Evolutionary conservation across 345 rosid genomes (phyloP).

Genomic region (Salix suchowensis): DNA sequence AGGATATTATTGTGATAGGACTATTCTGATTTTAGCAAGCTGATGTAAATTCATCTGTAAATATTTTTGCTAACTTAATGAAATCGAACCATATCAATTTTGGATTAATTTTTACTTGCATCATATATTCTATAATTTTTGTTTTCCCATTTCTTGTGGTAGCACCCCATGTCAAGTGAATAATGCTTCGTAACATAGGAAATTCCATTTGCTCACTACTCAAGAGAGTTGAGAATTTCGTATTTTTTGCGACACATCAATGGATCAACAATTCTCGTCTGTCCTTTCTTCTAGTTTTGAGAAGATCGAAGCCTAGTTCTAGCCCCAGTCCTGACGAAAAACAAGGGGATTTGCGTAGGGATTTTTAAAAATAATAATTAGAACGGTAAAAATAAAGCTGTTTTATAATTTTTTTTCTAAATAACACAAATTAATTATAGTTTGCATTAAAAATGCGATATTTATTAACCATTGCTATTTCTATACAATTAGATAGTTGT

Average conservation of each 20-base stretch:
- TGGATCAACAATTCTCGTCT: background rate
- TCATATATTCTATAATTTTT: background rate
- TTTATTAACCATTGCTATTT: too few species aligned
- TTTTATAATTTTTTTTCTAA: background rate
- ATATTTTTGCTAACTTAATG: background rate
- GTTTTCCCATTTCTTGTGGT: background rate
- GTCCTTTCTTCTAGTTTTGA: background rate
- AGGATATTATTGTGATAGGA: background rate
- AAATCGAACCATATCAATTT: background rate
- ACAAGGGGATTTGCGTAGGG: background rate
- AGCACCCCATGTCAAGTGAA: background rate
- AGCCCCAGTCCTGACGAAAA: background rate
- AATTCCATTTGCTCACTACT: too few species aligned
- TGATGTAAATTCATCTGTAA: background rate
- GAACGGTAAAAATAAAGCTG: background rate
- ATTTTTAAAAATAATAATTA: background rate
- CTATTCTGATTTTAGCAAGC: background rate
- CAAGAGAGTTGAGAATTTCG: too few species aligned
- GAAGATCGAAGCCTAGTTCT: background rate
- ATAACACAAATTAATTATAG: too few species aligned
- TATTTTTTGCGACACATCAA: background rate
- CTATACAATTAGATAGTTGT: too few species aligned
- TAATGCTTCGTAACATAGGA: too few species aligned
- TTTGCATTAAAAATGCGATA: too few species aligned
- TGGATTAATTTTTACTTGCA: background rate